Percentiles rank a stretch among this genome's conserved stretches.
These are phyloP conservation scores for Mycosphaerella sp. DNA, from an alignment of 2,329 filamentous ascomycete genomes.

Conservation along the genomic window DNA sequence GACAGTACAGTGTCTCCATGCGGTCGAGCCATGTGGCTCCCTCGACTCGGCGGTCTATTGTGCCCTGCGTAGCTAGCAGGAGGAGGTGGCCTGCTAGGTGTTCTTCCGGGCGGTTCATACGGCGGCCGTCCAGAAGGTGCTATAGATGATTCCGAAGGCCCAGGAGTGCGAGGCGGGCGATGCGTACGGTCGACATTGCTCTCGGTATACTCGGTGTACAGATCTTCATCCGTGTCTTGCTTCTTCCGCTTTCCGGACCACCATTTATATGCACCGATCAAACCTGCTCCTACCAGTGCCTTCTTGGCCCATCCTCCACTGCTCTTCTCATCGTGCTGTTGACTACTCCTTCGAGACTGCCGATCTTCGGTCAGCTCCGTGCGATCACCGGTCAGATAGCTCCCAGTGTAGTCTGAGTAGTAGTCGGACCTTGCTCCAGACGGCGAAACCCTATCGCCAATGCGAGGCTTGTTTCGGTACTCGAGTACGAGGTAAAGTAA, in stretches of 20 bases:
- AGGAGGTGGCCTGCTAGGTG: slow-evolving; percentile 11
- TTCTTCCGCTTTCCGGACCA: slow-evolving; percentile 41
- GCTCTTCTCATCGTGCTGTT: slow-evolving; percentile 5
- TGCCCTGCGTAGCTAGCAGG: slow-evolving; percentile 8
- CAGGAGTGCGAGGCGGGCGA: slow-evolving; percentile 15
- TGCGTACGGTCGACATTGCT: slow-evolving; percentile 8
- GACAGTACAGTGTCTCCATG: slow-evolving; percentile 21
- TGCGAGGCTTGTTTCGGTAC: slow-evolving; percentile 44
- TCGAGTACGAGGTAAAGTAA: slow-evolving; percentile 73
- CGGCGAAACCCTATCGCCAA: slow-evolving; percentile 27
- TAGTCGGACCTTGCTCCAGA: slow-evolving; percentile 22
- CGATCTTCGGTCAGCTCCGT: slow-evolving; percentile 48
- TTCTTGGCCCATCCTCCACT: slow-evolving; percentile 38
- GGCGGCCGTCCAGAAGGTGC: slow-evolving; percentile 12
- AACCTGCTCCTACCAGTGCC: slow-evolving; percentile 49
- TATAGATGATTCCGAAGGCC: slow-evolving; percentile 15
- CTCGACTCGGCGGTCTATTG: slow-evolving; percentile 10
- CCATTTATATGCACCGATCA: slow-evolving; percentile 53
- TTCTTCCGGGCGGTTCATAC: slow-evolving; percentile 8
- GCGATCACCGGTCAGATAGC: slow-evolving; percentile 45
- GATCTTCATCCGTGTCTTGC: slow-evolving; percentile 19
- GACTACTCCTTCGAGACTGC: slow-evolving; percentile 13
- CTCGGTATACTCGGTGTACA: slow-evolving; percentile 10
- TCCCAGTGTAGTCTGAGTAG: slow-evolving; percentile 27
- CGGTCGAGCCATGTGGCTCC: slow-evolving; percentile 8